phyloP scores from a whole-genome alignment of 768 basidiomycete species.

The Mycena leptocephala region DNA sequence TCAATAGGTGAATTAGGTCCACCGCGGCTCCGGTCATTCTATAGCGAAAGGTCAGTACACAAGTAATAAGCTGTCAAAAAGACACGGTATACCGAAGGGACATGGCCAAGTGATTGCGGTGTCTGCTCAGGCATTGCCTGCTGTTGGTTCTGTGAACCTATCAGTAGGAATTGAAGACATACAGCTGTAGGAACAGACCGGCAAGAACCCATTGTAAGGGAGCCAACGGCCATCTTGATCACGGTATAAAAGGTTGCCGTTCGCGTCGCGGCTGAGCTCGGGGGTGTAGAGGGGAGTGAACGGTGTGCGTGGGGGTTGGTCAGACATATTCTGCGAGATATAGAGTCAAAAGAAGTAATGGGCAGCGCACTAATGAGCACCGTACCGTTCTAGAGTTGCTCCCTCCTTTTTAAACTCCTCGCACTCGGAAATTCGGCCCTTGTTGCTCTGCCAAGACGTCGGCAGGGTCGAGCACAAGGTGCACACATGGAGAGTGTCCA shows the following conservation, averaged over 20 bases:
- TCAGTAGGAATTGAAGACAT: not conserved
- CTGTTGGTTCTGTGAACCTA: not conserved
- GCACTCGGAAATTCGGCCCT: not conserved
- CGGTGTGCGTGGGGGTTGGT: no score
- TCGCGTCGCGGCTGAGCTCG: not conserved
- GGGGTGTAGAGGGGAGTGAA: not conserved
- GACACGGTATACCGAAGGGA: not conserved
- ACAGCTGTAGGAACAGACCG: not conserved
- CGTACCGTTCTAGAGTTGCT: not conserved
- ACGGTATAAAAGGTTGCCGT: not conserved
- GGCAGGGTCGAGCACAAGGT: no score
- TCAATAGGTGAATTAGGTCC: conserved; percentile 9
- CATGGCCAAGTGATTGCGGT: not conserved
- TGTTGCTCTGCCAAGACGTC: not conserved
- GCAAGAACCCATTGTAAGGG: not conserved
- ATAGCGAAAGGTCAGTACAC: not conserved
- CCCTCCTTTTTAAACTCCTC: not conserved
- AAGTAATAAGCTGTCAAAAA: not conserved
- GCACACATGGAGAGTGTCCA: no score
- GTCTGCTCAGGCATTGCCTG: not conserved
- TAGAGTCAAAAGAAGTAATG: not conserved
- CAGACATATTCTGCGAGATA: no score
- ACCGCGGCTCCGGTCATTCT: not conserved
- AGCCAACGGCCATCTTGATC: not conserved
- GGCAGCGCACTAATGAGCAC: not conserved